Conservation (phyloP, 371 early-diverging fungal genomes). For the Coemansia sp. region DNA sequence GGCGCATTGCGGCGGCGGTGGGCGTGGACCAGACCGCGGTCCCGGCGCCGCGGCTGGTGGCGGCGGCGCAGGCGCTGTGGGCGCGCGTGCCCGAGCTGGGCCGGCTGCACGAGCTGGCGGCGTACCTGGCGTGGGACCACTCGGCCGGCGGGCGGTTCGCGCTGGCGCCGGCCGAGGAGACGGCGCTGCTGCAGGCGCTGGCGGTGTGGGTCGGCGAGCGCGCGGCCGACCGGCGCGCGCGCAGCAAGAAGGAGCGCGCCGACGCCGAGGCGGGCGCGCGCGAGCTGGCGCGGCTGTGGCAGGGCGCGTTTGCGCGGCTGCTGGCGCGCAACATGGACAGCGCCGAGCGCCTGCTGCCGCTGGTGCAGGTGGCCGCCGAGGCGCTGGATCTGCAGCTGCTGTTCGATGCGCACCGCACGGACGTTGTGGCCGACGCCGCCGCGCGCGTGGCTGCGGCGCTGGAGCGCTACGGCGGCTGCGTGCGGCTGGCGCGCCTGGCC, state of each 20-base stretch:
- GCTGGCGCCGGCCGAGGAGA: slow-evolving; percentile 30
- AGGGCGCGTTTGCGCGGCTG: slow-evolving; percentile 22
- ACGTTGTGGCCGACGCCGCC: slow-evolving; percentile 10
- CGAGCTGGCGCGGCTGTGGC: slow-evolving; percentile 22
- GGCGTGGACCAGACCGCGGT: slow-evolving; percentile 10
- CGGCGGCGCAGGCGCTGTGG: slow-evolving; percentile 43
- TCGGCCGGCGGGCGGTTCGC: slow-evolving; percentile 22
- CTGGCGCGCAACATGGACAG: slow-evolving; percentile 35
- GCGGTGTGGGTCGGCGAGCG: slow-evolving; percentile 30
- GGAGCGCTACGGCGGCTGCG: slow-evolving; percentile 28
- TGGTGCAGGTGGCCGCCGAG: slow-evolving; percentile 25
- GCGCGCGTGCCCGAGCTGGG: slow-evolving; percentile 24
- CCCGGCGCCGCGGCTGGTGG: slow-evolving; percentile 22
- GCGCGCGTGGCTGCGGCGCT: slow-evolving; percentile 15
- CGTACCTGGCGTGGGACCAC: slow-evolving; percentile 44
- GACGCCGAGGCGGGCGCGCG: slow-evolving; percentile 15
- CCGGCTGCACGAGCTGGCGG: slow-evolving; percentile 22
- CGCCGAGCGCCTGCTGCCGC: slow-evolving; percentile 22
- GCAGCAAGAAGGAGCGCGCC: slow-evolving; percentile 31
- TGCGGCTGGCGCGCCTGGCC: slow-evolving; percentile 30
- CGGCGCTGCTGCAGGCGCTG: slow-evolving; percentile 36
- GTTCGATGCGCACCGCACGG: slow-evolving; percentile 32
- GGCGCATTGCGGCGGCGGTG: slow-evolving; percentile 9
- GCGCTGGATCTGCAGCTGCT: slow-evolving; percentile 35
- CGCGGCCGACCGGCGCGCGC: slow-evolving; percentile 18